Evolutionary conservation across 176 grass and related monocot genomes (phyloP), one percentile per base, ranked within the genome.

Genomic region (Tillandsia fasciculata): DNA sequence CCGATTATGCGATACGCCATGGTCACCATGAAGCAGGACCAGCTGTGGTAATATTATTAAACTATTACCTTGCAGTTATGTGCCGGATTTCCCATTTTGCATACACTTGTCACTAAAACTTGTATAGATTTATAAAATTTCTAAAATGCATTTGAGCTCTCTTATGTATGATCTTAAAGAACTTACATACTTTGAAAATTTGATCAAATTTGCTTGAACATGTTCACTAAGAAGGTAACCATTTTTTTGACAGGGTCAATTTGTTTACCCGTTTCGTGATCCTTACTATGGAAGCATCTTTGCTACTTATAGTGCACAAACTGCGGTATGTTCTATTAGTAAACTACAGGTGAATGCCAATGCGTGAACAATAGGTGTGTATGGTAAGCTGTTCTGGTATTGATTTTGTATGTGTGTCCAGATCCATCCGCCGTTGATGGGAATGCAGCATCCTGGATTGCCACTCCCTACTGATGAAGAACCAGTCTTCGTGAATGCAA

Each of bases 401-500:
- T 70, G 52, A 23, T 61, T 72, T 69, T 15, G 4, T 13, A 10
- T 77, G 5, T 2, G 0, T 47, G 70, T 72, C 81, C 77, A 88
- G 85, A 88, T 92, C 66, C 85, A 92, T 67, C 77, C 82, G 66
- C 74, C 83, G 6, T 61, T 92, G 68, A 72, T 92, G 2, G 89
- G 89, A 65, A 82, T 92, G 79, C 85, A 83, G 72, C 79, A 83
- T 11, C 51, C 82, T 48, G 82, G 85, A 48, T 67, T 92, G 66
- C 85, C 85, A 15, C 63, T 92, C 74, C 89, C 89, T 67, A 88
- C 82, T 28, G 85, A 88, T 83, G 89, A 92, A 83, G 89, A 92
- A 54, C 89, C 89, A 73, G 85, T 92, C 1, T 92, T 83, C 88
- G 89, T 92, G 29, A 92, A 92, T 20, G 89, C 85, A 20, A 92